Percentiles rank a stretch among this genome's conserved stretches.
Conservation (phyloP, 169 alveolate species). For the Babesia gibsoni region DNA sequence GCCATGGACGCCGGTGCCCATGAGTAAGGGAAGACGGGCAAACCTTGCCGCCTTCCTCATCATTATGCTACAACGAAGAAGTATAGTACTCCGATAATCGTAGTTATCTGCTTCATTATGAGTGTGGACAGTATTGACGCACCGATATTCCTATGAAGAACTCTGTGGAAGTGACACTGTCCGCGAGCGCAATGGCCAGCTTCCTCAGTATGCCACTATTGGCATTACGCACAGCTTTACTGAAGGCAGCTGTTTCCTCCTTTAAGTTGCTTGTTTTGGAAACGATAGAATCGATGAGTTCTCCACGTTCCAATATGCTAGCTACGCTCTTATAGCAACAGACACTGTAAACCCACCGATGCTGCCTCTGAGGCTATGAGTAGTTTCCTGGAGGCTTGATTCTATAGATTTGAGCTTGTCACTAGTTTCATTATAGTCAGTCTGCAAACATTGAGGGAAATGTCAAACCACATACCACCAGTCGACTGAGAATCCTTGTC, state of each 20-base stretch:
- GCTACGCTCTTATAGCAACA: neutral
- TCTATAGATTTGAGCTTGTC: slow-evolving; percentile 55
- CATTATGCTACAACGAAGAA: slow-evolving; percentile 1
- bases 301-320: slow-evolving; percentile 62
- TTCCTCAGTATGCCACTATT: slow-evolving; percentile 1
- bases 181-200: neutral
- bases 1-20: slow-evolving; percentile 1
- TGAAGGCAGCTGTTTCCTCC: slow-evolving; percentile 29
- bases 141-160: slow-evolving; percentile 10
- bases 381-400: slow-evolving; percentile 24
- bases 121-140: neutral
- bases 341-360: slow-evolving; percentile 24
- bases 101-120: slow-evolving; percentile 11
- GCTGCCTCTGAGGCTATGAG: slow-evolving; percentile 47
- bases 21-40: neutral
- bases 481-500: slow-evolving; percentile 28
- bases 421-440: slow-evolving; percentile 48
- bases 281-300: slow-evolving; percentile 52
- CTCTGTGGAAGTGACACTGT: neutral
- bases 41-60: slow-evolving; percentile 7
- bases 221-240: slow-evolving; percentile 32
- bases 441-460: neutral
- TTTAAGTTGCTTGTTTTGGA: slow-evolving; percentile 33
- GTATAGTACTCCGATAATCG: slow-evolving; percentile 6
- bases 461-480: slow-evolving; percentile 43